Base-by-base conservation (phyloP, 495 filamentous ascomycete species). In the Trichoderma reesei region DNA sequence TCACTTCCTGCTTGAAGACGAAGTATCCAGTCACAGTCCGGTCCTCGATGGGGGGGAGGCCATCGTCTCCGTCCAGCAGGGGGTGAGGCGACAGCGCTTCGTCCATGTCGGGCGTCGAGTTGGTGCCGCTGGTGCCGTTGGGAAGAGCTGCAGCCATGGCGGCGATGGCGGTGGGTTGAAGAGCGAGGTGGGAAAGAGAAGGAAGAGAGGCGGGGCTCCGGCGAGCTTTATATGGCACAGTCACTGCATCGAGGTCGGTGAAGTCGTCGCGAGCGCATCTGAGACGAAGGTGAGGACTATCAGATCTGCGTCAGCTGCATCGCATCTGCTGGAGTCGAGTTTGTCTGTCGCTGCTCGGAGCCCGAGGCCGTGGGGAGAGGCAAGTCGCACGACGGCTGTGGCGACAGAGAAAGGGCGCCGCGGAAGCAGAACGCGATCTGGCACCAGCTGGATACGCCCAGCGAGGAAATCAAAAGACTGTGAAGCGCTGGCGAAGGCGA, bases 1-100 rank as follows among this genome's bases (percentile, higher is more conserved):
- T 86, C 62, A 98, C 85, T 71, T 86, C 88, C 74, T 98, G 94
- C 68, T 89, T 85, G n/a, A 86, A 76, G 9, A 94, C 80, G 20
- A 83, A 82, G 69, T 85, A 89, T 46, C 65, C 65, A 56, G 68
- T 70, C 39, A 65, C 65, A 38, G 71, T 69, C n/a, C 67, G 69
- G 18, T 76, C 68, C 36, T 76, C 72, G 67, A 72, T 33, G 63
- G 71, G 71, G 41, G 72, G 64, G 63, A 65, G 39, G 36, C 41
- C 54, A 44, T 41, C 41, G 5, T 44, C 20, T 2, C 70, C 72
- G 63, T 72, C 69, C 63, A 71, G 69, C 31, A 59, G 54, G 1
- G 51, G 18, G 36, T 60, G 54, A 9, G 38, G 20, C 36, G 46
- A 37, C n/a, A 41, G 11, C 59, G 59, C 33, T 14, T 61, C 59